Conservation (phyloP, 345 rosid genomes). For the Arabidopsis suecica region DNA sequence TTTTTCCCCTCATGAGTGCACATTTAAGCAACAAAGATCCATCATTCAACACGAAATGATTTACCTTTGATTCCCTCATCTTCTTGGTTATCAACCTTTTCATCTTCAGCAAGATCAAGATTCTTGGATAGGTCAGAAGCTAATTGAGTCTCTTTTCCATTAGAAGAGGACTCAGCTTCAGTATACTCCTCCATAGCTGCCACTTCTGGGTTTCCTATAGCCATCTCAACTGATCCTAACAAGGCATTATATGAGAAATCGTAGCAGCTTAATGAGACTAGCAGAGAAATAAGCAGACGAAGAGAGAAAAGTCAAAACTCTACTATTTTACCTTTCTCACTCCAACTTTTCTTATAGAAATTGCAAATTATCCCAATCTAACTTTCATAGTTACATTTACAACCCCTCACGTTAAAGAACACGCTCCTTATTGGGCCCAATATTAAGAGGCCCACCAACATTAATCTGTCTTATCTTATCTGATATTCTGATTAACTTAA, state of each 20-base stretch:
- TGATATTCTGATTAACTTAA: slow-evolving; percentile 11
- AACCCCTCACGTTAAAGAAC: neutral
- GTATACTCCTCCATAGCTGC: slow-evolving; percentile 41
- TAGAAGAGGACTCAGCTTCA: slow-evolving; percentile 28
- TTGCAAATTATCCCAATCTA: neutral
- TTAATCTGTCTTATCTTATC: neutral
- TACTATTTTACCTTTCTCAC: neutral
- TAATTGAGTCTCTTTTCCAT: slow-evolving; percentile 20
- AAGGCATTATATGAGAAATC: neutral
- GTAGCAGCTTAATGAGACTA: slow-evolving; percentile 1
- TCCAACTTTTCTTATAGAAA: neutral
- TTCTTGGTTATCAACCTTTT: slow-evolving; percentile 39
- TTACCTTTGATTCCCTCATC: slow-evolving; percentile 54
- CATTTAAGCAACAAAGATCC: neutral
- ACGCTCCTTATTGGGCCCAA: slow-evolving; percentile 26
- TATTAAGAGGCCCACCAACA: slow-evolving; percentile 19
- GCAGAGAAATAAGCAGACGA: neutral
- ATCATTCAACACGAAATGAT: neutral
- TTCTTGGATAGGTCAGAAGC: slow-evolving; percentile 29
- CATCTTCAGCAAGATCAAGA: slow-evolving; percentile 47
- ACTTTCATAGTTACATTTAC: neutral
- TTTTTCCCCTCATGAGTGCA: neutral
- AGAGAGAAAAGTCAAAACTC: slow-evolving; percentile 30
- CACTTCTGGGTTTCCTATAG: slow-evolving; percentile 32
- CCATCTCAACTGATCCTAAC: slow-evolving; percentile 42